Evolutionary conservation across 2,329 filamentous ascomycete species (phyloP).

Genomic region (Tothia fuscella): DNA sequence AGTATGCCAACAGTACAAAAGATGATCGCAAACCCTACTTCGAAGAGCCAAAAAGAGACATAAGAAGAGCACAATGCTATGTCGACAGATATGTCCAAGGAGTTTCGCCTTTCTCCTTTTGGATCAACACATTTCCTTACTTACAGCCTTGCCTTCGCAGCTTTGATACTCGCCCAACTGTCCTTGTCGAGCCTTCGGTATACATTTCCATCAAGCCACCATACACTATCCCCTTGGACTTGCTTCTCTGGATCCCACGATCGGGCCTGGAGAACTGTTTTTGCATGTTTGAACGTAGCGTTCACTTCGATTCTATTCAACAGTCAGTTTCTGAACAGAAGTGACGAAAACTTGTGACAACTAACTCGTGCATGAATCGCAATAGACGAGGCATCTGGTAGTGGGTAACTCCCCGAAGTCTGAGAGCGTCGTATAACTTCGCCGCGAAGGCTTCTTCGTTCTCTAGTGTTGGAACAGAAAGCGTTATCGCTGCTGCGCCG

Average conservation of each 20-base stretch:
- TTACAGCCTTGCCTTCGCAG: conserved; percentile 7
- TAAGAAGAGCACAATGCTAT: no score
- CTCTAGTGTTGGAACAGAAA: conserved; percentile 22
- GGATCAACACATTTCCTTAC: no score
- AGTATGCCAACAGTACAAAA: no score
- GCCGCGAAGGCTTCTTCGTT: conserved; percentile 26
- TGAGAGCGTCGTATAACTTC: conserved; percentile 26
- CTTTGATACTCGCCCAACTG: background rate
- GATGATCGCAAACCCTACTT: no score
- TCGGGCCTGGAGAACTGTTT: conserved; percentile 14
- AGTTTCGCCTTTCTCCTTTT: no score
- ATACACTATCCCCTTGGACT: background rate
- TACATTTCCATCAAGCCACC: conserved; percentile 3
- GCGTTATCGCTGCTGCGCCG: conserved; percentile 34
- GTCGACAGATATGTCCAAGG: no score
- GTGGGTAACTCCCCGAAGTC: conserved; percentile 32
- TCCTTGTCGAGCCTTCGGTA: conserved; percentile 1
- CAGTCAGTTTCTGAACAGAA: conserved; percentile 7
- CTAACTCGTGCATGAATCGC: conserved; percentile 33
- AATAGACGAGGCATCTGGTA: conserved; percentile 38
- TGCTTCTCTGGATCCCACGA: conserved; percentile 9
- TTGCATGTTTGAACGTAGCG: conserved; percentile 40
- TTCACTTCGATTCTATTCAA: conserved; percentile 23
- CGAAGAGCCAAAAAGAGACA: no score
- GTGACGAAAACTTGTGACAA: conserved; percentile 1